Conservation (phyloP, 176 grass and related monocot species). For the Oryza meyeriana region DNA sequence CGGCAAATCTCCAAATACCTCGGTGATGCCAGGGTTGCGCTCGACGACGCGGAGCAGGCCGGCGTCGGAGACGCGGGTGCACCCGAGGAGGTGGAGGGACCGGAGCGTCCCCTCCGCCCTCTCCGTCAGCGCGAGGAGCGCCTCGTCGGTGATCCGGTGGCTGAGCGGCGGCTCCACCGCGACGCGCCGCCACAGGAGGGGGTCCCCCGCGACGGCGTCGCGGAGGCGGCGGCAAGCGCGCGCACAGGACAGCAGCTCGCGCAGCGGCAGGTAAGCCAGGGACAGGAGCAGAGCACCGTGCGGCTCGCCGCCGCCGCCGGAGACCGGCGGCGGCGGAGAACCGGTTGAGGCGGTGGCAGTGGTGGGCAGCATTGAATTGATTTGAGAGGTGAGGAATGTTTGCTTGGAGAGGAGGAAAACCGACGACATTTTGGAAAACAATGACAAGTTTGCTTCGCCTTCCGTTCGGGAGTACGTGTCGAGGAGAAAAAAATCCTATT, state of each 20-base stretch:
- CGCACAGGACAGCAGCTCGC: not conserved
- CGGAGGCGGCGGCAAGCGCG: slow-evolving; percentile 15
- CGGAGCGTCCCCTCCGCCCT: slow-evolving; percentile 36
- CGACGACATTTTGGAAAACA: not conserved
- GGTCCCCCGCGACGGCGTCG: slow-evolving; percentile 50
- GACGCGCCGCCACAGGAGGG: slow-evolving; percentile 51
- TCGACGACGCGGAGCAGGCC: slow-evolving; percentile 60
- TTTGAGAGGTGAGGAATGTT: not conserved
- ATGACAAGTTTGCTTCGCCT: not conserved
- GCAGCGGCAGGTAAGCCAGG: not conserved
- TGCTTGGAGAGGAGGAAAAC: not conserved
- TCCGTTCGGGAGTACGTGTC: no score
- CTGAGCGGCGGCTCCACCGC: slow-evolving; percentile 31
- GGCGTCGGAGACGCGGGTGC: slow-evolving; percentile 54
- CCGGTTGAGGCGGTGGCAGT: not conserved
- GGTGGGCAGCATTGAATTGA: not conserved
- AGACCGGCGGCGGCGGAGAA: no score
- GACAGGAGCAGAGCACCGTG: not conserved
- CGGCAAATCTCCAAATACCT: slow-evolving; percentile 40
- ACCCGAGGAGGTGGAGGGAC: slow-evolving; percentile 62
- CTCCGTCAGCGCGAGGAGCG: slow-evolving; percentile 27
- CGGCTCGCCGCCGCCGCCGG: not conserved
- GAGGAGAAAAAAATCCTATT: no score
- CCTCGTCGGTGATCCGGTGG: slow-evolving; percentile 33
- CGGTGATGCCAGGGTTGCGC: slow-evolving; percentile 58